phyloP scores from a whole-genome alignment of 2,329 filamentous ascomycete genomes.

The Paraconiothyrium brasiliense region DNA sequence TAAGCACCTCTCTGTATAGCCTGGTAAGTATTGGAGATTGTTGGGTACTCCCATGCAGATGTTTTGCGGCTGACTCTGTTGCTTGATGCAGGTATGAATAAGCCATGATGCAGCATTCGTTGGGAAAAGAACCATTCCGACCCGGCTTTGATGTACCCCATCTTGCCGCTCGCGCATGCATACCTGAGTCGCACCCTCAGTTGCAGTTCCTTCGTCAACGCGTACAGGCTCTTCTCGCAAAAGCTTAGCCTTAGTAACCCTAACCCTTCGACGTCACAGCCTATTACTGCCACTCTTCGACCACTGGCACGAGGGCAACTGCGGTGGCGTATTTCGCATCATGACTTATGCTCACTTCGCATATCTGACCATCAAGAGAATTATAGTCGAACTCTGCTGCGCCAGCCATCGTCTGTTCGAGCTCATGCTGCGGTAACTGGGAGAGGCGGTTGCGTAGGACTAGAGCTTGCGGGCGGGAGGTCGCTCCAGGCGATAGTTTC shows the following conservation, averaged over 20 bases:
- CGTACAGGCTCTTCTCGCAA: neutral
- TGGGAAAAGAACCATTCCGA: neutral
- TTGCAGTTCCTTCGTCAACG: no score
- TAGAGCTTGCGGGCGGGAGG: constrained; percentile 36
- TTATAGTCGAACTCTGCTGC: constrained; percentile 23
- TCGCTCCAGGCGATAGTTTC: constrained; percentile 20
- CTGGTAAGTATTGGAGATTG: neutral
- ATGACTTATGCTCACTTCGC: constrained; percentile 83
- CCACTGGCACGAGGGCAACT: constrained; percentile 65
- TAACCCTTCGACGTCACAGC: neutral
- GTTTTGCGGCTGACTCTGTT: neutral
- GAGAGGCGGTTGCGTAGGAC: constrained; percentile 33
- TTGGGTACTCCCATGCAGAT: neutral
- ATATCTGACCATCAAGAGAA: constrained; percentile 59
- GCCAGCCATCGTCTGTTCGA: neutral
- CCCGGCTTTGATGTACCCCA: neutral
- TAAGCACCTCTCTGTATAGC: neutral
- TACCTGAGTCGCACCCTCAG: neutral
- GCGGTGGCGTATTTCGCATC: constrained; percentile 84
- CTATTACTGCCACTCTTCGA: constrained; percentile 9
- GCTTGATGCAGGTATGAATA: neutral
- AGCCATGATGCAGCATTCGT: neutral
- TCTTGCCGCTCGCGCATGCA: neutral
- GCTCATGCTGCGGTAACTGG: constrained; percentile 5
- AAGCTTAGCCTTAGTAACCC: neutral